Evolutionary conservation across 352 stramenopile species (phyloP).

Genomic region (Globisporangium cystogenes): DNA sequence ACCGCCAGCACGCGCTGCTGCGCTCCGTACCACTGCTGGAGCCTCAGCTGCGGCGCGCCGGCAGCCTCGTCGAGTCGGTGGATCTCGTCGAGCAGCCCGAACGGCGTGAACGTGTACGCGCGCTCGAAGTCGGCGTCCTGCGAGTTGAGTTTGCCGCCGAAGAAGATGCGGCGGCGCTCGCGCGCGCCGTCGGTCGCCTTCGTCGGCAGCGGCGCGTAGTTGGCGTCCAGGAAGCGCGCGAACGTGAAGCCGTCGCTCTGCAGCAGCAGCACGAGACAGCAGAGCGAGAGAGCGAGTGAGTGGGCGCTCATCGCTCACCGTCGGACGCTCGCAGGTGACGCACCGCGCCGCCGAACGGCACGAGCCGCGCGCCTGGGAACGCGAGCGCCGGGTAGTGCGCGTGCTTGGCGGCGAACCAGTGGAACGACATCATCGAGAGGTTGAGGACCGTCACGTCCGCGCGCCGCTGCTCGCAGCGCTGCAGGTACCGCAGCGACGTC

Average conservation of each 20-base stretch:
- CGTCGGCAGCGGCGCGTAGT: slow-evolving; percentile 12
- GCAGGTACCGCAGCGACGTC: slow-evolving; percentile 88
- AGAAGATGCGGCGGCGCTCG: slow-evolving; percentile 51
- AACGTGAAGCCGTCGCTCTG: slow-evolving; percentile 45
- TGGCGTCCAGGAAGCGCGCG: slow-evolving; percentile 33
- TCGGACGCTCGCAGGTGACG: too few species aligned
- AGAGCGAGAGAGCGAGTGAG: neutral
- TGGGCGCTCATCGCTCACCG: too few species aligned
- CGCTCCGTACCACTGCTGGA: slow-evolving; percentile 40
- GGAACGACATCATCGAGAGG: slow-evolving; percentile 89
- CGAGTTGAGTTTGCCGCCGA: slow-evolving; percentile 80
- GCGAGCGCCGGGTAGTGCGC: slow-evolving; percentile 54
- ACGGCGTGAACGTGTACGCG: slow-evolving; percentile 46
- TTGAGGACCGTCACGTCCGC: slow-evolving; percentile 85
- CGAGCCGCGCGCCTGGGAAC: slow-evolving; percentile 53
- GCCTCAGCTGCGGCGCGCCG: slow-evolving; percentile 4
- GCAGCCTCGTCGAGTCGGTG: slow-evolving; percentile 12
- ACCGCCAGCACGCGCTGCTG: slow-evolving; percentile 29
- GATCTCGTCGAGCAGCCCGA: slow-evolving; percentile 55
- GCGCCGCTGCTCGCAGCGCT: slow-evolving; percentile 75
- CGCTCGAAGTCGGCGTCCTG: slow-evolving; percentile 42
- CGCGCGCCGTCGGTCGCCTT: slow-evolving; percentile 1
- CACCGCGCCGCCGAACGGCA: slow-evolving; percentile 31
- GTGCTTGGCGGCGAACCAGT: slow-evolving; percentile 75
- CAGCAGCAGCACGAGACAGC: neutral